Evolutionary conservation across 345 rosid species (phyloP), one percentile per base, ranked within the genome.

Genomic region (Citrus hindsii): DNA sequence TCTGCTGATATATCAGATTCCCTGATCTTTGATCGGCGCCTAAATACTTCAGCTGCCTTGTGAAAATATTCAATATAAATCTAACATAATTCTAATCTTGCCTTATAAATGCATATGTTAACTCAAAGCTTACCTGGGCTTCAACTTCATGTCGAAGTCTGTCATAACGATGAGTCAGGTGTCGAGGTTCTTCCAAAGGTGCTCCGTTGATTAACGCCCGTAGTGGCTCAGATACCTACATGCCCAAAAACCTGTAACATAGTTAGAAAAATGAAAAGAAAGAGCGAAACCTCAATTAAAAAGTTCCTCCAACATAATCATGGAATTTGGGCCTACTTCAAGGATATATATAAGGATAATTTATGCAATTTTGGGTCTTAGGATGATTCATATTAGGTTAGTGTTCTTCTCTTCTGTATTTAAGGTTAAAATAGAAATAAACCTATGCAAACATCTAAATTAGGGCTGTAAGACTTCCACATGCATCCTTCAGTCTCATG

Each of bases 181-280:
- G 10, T 7, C 42, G 42, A 8, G 42, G 10, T 8, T 38, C 42
- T 8, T 38, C 42, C 42, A 38, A 38, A 38, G 42, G 42, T 38
- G 42, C 42, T 8, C 42, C 42, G 2, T 38, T 38, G 42, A 38
- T 38, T 40, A 40, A 40, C 1, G 76, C 83, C 69, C 93, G 88
- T 59, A 32, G 33, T 32, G 33, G 33, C 0, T 32, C 33, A 32
- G 33, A 32, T 32, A 32, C 33, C 33, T 32, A 32, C 33, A 32
- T 32, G 33, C 4, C 33, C 33, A 32, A 32, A 32, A 32, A 32
- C 33, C 33, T 32, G 33, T 4, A 32, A 32, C 79, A 78, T 67
- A 85, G 79, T 83, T 82, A 82, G 27, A 76, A 83, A 66, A 7
- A 77, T 28, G 60, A 79, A 67, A 59, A 28, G 1, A 30, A 67